Percentiles rank a stretch among this genome's conserved stretches.
Conservation (phyloP, 331 rosid genomes). For the Arachis monticola region DNA sequence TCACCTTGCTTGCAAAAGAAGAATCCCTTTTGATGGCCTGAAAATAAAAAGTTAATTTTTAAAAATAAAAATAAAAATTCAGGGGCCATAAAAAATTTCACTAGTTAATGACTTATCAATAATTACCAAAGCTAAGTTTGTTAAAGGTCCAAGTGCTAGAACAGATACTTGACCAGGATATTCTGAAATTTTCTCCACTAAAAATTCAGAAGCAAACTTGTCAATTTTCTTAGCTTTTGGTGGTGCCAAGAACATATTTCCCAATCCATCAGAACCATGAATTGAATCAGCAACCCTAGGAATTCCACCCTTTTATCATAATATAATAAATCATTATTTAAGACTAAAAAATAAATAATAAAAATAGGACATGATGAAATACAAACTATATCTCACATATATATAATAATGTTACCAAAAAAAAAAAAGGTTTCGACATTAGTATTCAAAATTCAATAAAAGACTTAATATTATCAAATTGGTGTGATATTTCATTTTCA, state of each 20-base stretch:
- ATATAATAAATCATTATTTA: conserved; percentile 28
- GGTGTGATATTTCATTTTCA: neutral
- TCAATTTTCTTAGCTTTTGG: conserved; percentile 68
- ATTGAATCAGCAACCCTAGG: conserved; percentile 76
- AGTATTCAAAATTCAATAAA: neutral
- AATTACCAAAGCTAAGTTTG: conserved; percentile 84
- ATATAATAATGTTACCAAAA: neutral
- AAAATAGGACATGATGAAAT: neutral
- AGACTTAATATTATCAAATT: neutral
- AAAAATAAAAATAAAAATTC: neutral
- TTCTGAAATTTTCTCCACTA: conserved; percentile 73
- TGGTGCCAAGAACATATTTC: conserved; percentile 62
- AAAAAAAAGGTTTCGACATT: too few species aligned
- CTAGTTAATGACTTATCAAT: conserved; percentile 5
- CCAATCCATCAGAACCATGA: conserved; percentile 93
- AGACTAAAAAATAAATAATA: neutral
- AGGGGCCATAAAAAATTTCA: neutral
- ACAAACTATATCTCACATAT: neutral
- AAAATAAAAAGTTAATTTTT: conserved; percentile 26
- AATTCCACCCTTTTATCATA: conserved; percentile 71
- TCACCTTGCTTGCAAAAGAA: conserved; percentile 83
- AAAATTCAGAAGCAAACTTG: conserved; percentile 78
- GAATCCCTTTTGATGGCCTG: conserved; percentile 94
- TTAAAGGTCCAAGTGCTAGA: conserved; percentile 93
- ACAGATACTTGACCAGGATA: conserved; percentile 87